These are phyloP conservation scores for Rosa rugosa DNA, from an alignment of 306 rosid genomes.

Conservation along the genomic window DNA sequence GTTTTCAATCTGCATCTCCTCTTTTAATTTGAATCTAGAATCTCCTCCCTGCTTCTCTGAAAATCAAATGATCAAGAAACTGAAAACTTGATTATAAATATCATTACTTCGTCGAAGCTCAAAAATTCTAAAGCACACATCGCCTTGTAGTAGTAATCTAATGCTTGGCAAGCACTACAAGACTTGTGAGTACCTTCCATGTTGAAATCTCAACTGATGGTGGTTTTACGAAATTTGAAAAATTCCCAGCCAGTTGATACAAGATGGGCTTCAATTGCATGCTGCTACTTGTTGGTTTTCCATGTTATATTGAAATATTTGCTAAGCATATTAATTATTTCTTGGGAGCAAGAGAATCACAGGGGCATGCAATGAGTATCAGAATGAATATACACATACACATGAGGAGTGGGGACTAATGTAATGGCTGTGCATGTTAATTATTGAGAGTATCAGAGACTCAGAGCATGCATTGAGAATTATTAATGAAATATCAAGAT, in stretches of 20 bases:
- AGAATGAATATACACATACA: background rate
- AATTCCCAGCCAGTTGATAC: background rate
- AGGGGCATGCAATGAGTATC: background rate
- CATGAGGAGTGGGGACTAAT: background rate
- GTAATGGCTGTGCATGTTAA: background rate
- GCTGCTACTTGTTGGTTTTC: background rate
- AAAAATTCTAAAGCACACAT: too few relatives aligned
- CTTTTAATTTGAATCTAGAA: too few relatives aligned
- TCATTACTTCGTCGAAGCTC: background rate
- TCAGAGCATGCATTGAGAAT: background rate
- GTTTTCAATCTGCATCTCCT: too few relatives aligned
- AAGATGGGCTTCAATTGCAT: background rate
- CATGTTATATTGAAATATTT: background rate
- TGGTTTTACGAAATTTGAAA: too few relatives aligned
- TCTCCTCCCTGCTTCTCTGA: slow-evolving; percentile 5
- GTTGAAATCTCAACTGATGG: background rate
- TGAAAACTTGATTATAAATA: background rate
- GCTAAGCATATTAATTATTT: background rate
- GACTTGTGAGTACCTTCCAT: slow-evolving; percentile 10
- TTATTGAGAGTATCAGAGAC: background rate
- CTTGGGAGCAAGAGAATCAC: background rate
- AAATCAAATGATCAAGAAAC: background rate
- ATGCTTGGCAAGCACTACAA: background rate
- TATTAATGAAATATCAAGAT: too few relatives aligned
- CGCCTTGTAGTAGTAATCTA: background rate